Percentiles rank a stretch among this genome's conserved stretches.
These are phyloP conservation scores for Acer yangbiense DNA, from an alignment of 345 rosid genomes.

Conservation along the genomic window DNA sequence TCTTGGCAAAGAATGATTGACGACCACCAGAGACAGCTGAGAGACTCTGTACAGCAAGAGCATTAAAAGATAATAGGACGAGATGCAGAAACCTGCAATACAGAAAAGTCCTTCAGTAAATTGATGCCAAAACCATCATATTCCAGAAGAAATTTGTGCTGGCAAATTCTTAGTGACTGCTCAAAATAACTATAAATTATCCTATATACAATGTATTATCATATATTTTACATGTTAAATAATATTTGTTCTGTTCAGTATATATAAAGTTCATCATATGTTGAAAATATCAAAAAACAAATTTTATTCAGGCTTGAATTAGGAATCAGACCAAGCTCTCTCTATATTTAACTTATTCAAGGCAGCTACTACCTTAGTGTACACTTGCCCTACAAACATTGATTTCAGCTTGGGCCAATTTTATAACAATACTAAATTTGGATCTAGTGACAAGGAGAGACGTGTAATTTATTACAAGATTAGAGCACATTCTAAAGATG, in stretches of 20 bases:
- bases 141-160: not conserved
- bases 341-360: not conserved
- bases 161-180: not conserved
- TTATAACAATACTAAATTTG: not conserved
- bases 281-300: not conserved
- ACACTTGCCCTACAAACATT: not conserved
- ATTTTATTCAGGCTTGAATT: not conserved
- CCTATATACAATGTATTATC: not conserved
- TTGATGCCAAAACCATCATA: constrained; percentile 4
- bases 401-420: not conserved
- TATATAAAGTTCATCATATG: not conserved
- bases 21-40: constrained; percentile 52
- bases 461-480: not conserved
- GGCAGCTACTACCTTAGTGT: not conserved
- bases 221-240: not conserved
- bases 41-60: constrained; percentile 51
- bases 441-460: not conserved
- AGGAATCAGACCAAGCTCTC: not conserved
- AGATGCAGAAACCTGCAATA: constrained; percentile 70
- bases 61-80: constrained; percentile 60
- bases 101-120: constrained; percentile 20
- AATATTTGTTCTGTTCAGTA: not conserved
- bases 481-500: not conserved
- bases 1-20: constrained; percentile 51
- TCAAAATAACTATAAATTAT: not conserved